Evolutionary conservation across 2,329 filamentous ascomycete genomes (phyloP).

Genomic region (Amauroascus niger): DNA sequence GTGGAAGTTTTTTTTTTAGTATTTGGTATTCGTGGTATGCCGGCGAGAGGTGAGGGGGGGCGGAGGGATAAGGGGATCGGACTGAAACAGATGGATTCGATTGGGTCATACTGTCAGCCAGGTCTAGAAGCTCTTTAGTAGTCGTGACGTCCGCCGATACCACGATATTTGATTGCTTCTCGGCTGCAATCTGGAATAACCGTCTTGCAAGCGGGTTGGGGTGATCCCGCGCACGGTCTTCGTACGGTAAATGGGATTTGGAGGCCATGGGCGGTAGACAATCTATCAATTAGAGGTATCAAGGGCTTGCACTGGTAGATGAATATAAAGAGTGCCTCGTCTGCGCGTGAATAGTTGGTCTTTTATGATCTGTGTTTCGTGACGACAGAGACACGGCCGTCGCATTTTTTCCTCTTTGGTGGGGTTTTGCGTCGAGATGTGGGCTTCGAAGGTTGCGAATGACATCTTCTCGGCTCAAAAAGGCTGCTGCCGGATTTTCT

Average conservation of each 20-base stretch:
- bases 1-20: too few species aligned
- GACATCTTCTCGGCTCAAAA: too few species aligned
- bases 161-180: constrained; percentile 41
- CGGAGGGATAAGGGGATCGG: too few species aligned
- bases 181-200: constrained; percentile 39
- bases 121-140: constrained; percentile 37
- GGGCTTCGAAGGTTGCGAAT: too few species aligned
- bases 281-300: too few species aligned
- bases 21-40: too few species aligned
- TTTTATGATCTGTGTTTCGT: too few species aligned
- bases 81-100: too few species aligned
- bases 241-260: constrained; percentile 34
- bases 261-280: constrained; percentile 33
- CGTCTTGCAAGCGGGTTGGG: constrained; percentile 36
- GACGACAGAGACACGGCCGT: neutral
- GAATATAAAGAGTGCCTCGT: neutral
- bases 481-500: too few species aligned
- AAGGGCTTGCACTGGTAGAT: too few species aligned
- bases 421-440: neutral
- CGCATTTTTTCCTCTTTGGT: neutral
- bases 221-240: constrained; percentile 33
- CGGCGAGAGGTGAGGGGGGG: too few species aligned
- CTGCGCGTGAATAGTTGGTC: neutral
- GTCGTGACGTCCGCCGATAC: constrained; percentile 43
- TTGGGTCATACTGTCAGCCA: constrained; percentile 37